Conservation (phyloP, 768 basidiomycete genomes). For the Tricholoma bakamatsutake region DNA sequence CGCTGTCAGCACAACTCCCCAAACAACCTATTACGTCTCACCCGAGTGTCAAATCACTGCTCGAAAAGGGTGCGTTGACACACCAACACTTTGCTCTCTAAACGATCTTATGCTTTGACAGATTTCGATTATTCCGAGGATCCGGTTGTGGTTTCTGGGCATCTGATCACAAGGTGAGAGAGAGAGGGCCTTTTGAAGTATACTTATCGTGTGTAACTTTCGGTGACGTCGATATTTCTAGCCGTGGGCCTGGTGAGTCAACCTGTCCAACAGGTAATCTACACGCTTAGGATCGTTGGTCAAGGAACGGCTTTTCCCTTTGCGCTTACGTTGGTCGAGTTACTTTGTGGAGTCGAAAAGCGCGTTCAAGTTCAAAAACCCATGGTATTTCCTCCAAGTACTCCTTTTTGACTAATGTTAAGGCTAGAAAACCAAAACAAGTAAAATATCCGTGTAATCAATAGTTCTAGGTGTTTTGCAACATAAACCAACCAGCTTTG, state of each 20-base stretch:
- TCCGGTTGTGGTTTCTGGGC: conserved; percentile 65
- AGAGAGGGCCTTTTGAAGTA: conserved; percentile 10
- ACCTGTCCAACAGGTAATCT: neutral
- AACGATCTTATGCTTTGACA: conserved; percentile 18
- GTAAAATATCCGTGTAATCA: neutral
- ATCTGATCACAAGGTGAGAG: conserved; percentile 70
- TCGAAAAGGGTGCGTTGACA: conserved; percentile 44
- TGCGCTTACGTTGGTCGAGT: conserved; percentile 68
- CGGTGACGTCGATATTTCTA: conserved; percentile 18
- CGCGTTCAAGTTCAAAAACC: conserved; percentile 55
- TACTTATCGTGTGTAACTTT: neutral
- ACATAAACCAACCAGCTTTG: neutral
- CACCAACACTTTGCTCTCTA: neutral
- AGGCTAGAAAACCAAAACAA: neutral
- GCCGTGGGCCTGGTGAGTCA: conserved; percentile 64
- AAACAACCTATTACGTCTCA: conserved; percentile 73
- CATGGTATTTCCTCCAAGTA: conserved; percentile 65
- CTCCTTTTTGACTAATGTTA: conserved; percentile 25
- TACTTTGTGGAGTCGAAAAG: conserved; percentile 59
- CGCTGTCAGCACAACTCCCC: conserved; percentile 53
- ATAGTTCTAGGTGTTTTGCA: neutral
- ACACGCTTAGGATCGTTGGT: neutral
- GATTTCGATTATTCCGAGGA: conserved; percentile 74
- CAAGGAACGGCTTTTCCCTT: conserved; percentile 74
- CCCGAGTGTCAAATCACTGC: conserved; percentile 55